These are phyloP conservation scores for Phalaenopsis hybrid DNA, from an alignment of 116 monocot species.

Conservation along the genomic window DNA sequence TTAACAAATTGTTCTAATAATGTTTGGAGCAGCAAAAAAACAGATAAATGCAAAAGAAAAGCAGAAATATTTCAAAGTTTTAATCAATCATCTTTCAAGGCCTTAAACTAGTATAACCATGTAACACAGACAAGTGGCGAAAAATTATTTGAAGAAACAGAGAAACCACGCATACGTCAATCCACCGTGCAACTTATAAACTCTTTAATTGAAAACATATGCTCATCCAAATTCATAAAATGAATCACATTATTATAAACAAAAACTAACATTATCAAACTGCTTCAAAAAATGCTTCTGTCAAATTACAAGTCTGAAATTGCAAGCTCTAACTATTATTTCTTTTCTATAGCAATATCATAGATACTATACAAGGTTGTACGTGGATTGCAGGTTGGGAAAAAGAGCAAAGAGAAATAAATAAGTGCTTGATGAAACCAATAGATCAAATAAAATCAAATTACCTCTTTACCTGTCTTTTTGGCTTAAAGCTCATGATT, in stretches of 20 bases:
- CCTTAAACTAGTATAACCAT: neutral
- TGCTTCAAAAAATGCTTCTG: neutral
- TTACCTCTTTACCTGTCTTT: constrained; percentile 38
- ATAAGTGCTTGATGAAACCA: neutral
- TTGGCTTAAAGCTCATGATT: constrained; percentile 77
- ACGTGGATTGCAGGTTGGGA: neutral
- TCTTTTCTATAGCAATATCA: neutral
- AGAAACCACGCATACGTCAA: neutral
- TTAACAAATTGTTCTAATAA: neutral
- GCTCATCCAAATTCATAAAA: neutral
- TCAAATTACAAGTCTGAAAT: neutral
- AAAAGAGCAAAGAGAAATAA: neutral
- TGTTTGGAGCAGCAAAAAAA: neutral
- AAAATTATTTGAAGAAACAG: neutral
- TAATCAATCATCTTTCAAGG: neutral
- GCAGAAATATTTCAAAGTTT: neutral
- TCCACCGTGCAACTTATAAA: neutral
- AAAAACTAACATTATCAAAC: neutral
- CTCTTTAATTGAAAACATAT: neutral
- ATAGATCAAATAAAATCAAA: neutral
- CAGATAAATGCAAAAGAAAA: neutral
- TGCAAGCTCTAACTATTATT: neutral
- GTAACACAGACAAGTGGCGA: neutral
- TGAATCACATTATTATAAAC: neutral
- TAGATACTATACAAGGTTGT: neutral